phyloP scores from a whole-genome alignment of 805 yeast genomes.

The Maudiozyma serrabonitensis region DNA sequence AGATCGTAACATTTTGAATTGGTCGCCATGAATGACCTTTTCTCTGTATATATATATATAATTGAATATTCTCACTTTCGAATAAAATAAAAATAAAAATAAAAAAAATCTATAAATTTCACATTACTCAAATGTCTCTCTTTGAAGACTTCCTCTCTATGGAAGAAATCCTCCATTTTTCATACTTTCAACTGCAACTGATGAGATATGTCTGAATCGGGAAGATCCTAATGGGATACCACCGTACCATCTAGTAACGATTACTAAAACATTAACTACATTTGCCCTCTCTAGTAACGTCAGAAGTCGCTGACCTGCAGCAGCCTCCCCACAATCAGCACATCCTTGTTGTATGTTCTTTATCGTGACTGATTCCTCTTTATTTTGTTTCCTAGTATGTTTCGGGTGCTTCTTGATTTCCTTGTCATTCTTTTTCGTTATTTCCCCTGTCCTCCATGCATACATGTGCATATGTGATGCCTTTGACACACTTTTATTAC shows the following conservation, averaged over 20 bases:
- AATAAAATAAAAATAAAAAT: not conserved
- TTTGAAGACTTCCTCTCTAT: not conserved
- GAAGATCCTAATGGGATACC: conserved; percentile 66
- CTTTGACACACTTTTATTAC: conserved; percentile 40
- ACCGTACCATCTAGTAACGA: conserved; percentile 77
- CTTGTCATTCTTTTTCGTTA: not conserved
- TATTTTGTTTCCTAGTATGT: conserved; percentile 5
- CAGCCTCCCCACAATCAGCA: conserved; percentile 64
- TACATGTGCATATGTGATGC: conserved; percentile 67
- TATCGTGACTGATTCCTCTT: not conserved
- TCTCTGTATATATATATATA: not conserved
- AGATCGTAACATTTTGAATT: conserved; percentile 24
- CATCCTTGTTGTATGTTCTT: conserved; percentile 43
- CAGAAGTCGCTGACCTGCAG: conserved; percentile 56
- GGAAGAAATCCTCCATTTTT: conserved; percentile 29
- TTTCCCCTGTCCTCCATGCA: conserved; percentile 55
- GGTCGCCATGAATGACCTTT: not conserved
- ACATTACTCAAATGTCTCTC: not conserved
- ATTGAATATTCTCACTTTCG: not conserved
- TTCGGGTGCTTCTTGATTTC: conserved; percentile 5
- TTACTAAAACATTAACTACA: conserved; percentile 46
- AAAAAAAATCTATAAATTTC: not conserved
- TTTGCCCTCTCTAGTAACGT: conserved; percentile 42
- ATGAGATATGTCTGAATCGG: conserved; percentile 58
- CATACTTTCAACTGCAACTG: conserved; percentile 45